Base-by-base conservation (phyloP, 768 basidiomycete species). In the Brasilioporus rufonigricans region DNA sequence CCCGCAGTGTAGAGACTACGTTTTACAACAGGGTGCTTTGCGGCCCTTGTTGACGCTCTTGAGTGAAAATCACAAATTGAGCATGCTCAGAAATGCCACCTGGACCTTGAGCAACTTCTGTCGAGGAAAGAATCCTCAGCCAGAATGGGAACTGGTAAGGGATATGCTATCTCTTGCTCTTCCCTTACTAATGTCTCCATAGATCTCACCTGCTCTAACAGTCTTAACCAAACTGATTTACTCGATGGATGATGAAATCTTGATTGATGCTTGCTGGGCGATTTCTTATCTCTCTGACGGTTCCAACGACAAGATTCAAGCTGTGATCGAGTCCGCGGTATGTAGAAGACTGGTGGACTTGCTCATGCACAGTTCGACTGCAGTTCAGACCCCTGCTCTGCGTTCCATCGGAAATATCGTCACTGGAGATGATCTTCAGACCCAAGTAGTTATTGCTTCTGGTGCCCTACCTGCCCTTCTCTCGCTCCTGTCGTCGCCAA, bases 101-200 rank as follows among this genome's bases (percentile, higher is more conserved):
- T 99, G 97, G 97, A 98, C 97, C 14, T 75, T 99, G 72, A 94
- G 92, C 80, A 99, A 99, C 80, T 98, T 99, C 74, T 99, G 97
- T 76, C 80, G 97, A 62, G 97, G 97, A 63, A 98, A 98, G 77
- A 85, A 88, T 52, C 97, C 97, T 59, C 97, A 98, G 71, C 97
- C 97, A 23, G 91, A 93, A 65, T 99, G 97, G 97, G 91, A 96
- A 61, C 73, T 96, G 75, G 96, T 97, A 65, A 60, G 87, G 75
- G 26, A 35, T 48, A 49, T 45, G 8, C 33, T 39, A 7, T 59
- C 59, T 35, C 50, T 56, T 26, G 11, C 24, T 46, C 57, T 21
- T 39, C 38, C 27, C 44, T 63, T 57, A 35, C 57, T 63, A 52
- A 63, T 60, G 21, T 38, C n/a, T 44, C 53, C 35, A 55, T 60